Evolutionary conservation across 169 alveolate genomes (phyloP).

Genomic region (Besnoitia besnoiti): DNA sequence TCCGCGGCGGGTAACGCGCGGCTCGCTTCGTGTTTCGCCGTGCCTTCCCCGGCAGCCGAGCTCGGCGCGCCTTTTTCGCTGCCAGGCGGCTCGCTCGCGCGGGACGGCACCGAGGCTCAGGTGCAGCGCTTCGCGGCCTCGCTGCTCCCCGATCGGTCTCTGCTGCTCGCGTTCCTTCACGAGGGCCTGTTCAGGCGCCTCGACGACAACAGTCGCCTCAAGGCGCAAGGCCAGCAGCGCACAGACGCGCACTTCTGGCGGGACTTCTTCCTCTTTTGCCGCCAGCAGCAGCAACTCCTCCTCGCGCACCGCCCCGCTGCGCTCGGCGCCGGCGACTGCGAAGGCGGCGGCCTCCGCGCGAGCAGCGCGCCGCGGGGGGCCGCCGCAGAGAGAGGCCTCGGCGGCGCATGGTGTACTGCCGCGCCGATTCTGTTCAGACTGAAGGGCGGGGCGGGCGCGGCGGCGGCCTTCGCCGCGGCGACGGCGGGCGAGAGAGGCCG

Average conservation of each 20-base stretch:
- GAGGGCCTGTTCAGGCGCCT: slow-evolving; percentile 51
- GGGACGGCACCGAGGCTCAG: not conserved
- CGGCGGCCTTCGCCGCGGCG: slow-evolving; percentile 38
- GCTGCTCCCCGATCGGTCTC: slow-evolving; percentile 29
- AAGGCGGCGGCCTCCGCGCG: too few relatives aligned
- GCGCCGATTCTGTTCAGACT: slow-evolving; percentile 33
- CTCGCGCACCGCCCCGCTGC: not conserved
- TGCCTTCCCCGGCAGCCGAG: not conserved
- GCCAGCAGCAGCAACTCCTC: not conserved
- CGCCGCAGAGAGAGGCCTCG: not conserved
- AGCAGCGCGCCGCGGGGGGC: not conserved
- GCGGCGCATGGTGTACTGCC: not conserved
- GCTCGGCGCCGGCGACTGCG: not conserved
- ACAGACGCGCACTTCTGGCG: slow-evolving; percentile 51
- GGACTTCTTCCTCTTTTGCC: slow-evolving; percentile 39
- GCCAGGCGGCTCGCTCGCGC: not conserved
- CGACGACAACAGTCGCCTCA: slow-evolving; percentile 49
- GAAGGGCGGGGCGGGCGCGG: slow-evolving; percentile 38
- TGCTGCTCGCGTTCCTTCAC: slow-evolving; percentile 17
- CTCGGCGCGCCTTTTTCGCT: not conserved
- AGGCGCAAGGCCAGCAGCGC: slow-evolving; percentile 56
- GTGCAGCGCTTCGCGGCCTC: slow-evolving; percentile 8
- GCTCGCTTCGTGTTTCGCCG: not conserved
- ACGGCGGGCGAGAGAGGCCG: not conserved
- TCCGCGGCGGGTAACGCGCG: too few relatives aligned